These are phyloP conservation scores for Russula sp. DNA, from an alignment of 768 basidiomycete genomes.

Conservation along the genomic window DNA sequence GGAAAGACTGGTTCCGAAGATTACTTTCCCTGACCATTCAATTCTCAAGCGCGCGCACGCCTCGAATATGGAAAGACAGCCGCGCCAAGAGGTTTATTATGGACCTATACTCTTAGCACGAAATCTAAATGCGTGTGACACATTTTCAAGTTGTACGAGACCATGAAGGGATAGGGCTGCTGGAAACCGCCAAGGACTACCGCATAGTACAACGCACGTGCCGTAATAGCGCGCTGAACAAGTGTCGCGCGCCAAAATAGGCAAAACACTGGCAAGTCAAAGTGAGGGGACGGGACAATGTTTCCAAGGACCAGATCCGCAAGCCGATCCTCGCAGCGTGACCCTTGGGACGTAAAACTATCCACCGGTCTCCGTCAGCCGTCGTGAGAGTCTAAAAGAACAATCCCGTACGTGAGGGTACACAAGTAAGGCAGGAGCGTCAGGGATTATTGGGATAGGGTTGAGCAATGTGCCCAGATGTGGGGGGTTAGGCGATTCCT, in stretches of 20 bases:
- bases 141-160: neutral
- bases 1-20: neutral
- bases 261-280: neutral
- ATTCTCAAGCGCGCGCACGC: conserved; percentile 9
- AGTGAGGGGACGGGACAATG: conserved; percentile 21
- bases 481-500: conserved; percentile 23
- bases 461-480: neutral
- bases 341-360: conserved; percentile 13
- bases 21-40: neutral
- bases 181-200: conserved; percentile 21
- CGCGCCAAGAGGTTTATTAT: neutral
- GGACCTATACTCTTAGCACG: neutral
- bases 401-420: conserved; percentile 1
- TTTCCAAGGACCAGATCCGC: conserved; percentile 21
- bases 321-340: conserved; percentile 30
- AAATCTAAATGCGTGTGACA: neutral
- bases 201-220: conserved; percentile 3
- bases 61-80: conserved; percentile 1
- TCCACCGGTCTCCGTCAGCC: conserved; percentile 6
- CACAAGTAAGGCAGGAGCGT: conserved; percentile 5
- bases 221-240: conserved; percentile 26
- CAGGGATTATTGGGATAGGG: conserved; percentile 21
- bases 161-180: neutral
- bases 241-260: conserved; percentile 29
- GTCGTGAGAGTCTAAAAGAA: conserved; percentile 21